Percentiles rank a stretch among this genome's conserved stretches.
Evolutionary conservation across 1,139 yeast species (phyloP).

Genomic region (Suhomyces coccinellae): DNA sequence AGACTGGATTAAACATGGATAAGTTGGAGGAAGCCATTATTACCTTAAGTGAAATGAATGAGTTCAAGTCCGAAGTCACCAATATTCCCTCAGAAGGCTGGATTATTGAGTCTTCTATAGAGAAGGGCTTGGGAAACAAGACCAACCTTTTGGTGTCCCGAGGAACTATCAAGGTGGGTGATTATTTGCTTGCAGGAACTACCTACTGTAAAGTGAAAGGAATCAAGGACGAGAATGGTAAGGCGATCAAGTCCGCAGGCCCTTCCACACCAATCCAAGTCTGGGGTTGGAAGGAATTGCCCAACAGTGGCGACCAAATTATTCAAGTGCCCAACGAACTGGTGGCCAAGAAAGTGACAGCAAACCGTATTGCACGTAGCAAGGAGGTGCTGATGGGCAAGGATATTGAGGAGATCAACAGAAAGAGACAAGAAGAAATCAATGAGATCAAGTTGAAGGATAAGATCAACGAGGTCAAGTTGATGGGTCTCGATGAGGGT

Average conservation of each 20-base stretch:
- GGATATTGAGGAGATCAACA: constrained; percentile 72
- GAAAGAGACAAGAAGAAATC: constrained; percentile 48
- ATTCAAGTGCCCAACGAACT: constrained; percentile 75
- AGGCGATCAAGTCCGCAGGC: constrained; percentile 61
- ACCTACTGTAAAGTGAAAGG: constrained; percentile 85
- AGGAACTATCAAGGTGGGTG: constrained; percentile 74
- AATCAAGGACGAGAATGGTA: constrained; percentile 77
- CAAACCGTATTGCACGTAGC: constrained; percentile 57
- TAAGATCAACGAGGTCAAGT: constrained; percentile 53
- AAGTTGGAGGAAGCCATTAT: constrained; percentile 86
- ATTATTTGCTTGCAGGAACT: constrained; percentile 75
- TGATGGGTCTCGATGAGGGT: constrained; percentile 55
- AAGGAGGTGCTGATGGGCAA: constrained; percentile 61
- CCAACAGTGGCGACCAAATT: constrained; percentile 87
- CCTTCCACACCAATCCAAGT: constrained; percentile 93
- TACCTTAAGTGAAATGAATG: constrained; percentile 80
- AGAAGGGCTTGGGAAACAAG: constrained; percentile 80
- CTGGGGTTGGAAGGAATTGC: constrained; percentile 93
- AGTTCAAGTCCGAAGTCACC: constrained; percentile 64
- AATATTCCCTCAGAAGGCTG: constrained; percentile 76
- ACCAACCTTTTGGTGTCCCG: constrained; percentile 83
- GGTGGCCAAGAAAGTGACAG: constrained; percentile 72
- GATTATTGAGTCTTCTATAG: constrained; percentile 82
- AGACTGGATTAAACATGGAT: constrained; percentile 81
- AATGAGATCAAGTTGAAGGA: constrained; percentile 52